Evolutionary conservation across 345 rosid genomes (phyloP).

Genomic region (Murraya koenigii): DNA sequence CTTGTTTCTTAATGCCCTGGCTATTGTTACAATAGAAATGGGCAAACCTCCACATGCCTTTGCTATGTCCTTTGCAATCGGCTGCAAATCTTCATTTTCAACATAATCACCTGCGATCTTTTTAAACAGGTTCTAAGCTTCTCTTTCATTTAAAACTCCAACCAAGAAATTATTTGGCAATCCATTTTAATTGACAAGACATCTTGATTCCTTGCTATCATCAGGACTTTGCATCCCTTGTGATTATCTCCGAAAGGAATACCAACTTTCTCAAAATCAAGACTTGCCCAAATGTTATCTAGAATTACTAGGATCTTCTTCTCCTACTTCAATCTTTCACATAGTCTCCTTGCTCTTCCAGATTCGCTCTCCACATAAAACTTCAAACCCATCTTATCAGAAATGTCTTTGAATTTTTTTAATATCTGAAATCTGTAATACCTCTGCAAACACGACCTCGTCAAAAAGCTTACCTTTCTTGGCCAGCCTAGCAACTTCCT

Average conservation of each 20-base stretch:
- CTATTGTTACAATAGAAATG: constrained; percentile 14
- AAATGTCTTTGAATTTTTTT: constrained; percentile 20
- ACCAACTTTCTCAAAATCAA: constrained; percentile 29
- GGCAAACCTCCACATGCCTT: constrained; percentile 32
- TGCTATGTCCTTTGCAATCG: constrained; percentile 17
- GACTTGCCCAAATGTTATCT: constrained; percentile 21
- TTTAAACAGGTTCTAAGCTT: constrained; percentile 30
- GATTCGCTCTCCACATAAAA: neutral
- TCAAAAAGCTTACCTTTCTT: neutral
- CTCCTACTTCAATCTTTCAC: constrained; percentile 6
- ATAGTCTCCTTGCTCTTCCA: constrained; percentile 6
- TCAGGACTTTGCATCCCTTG: constrained; percentile 26
- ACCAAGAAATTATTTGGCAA: neutral
- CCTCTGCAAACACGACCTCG: neutral
- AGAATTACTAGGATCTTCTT: constrained; percentile 5
- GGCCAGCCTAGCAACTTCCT: neutral
- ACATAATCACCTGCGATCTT: constrained; percentile 10
- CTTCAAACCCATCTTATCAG: constrained; percentile 12
- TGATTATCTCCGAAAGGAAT: constrained; percentile 16
- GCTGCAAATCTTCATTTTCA: neutral
- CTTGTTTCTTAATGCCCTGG: constrained; percentile 16
- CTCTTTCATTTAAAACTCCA: constrained; percentile 5
- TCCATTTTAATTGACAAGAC: constrained; percentile 17
- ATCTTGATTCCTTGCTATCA: constrained; percentile 13
- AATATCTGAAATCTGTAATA: constrained; percentile 9